Evolutionary conservation across 345 rosid species (phyloP).

Genomic region (Psidium friedrichsthalianum): DNA sequence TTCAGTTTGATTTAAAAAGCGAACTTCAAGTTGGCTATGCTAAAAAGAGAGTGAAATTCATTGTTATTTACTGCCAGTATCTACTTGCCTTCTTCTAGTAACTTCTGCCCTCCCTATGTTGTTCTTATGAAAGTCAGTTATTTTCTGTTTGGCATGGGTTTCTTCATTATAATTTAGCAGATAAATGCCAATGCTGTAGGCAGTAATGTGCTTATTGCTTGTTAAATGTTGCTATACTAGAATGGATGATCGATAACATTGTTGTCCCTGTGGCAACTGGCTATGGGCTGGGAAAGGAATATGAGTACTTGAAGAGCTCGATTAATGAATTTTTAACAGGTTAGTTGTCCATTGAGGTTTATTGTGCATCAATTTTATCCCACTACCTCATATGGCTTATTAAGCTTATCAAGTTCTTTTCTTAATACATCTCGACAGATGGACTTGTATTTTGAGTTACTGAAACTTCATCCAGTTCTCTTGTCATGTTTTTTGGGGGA

Average conservation of each 20-base stretch:
- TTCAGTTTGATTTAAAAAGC: not conserved
- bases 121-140: not conserved
- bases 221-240: slow-evolving; percentile 15
- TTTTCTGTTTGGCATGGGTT: not conserved
- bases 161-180: not conserved
- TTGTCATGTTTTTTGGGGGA: not conserved
- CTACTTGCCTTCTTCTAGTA: not conserved
- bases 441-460: not conserved
- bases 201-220: not conserved
- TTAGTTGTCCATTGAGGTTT: not conserved
- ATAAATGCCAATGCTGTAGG: not conserved
- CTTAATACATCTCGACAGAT: not conserved
- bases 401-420: not conserved
- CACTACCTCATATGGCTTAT: not conserved
- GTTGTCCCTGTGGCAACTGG: slow-evolving; percentile 73
- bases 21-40: not conserved
- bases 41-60: not conserved
- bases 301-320: slow-evolving; percentile 67
- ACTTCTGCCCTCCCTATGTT: not conserved
- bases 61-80: not conserved
- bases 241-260: slow-evolving; percentile 74
- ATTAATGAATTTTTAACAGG: slow-evolving; percentile 73
- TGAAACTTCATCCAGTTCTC: not conserved
- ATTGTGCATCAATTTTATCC: not conserved
- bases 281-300: slow-evolving; percentile 65